These are phyloP conservation scores for Alectoria sarmentosa DNA, from an alignment of 495 filamentous ascomycete species.

Conservation along the genomic window DNA sequence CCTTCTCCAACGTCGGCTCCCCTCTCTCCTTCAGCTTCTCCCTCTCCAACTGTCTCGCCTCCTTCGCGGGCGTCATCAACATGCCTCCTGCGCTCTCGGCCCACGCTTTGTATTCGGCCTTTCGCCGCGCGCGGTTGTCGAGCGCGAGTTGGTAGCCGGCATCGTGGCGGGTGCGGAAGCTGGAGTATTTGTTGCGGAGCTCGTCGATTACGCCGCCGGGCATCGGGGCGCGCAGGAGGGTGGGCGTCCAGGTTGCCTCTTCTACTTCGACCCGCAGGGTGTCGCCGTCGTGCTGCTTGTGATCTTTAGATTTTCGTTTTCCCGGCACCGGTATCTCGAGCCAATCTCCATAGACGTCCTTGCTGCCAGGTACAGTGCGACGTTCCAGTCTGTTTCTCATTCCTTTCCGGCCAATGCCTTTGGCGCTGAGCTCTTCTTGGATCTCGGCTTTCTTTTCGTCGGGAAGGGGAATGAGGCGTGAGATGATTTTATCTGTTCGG, in stretches of 20 bases:
- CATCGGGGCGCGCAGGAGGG: slow-evolving; percentile 69
- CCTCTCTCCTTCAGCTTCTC: background rate
- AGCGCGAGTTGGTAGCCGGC: slow-evolving; percentile 51
- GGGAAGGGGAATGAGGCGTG: slow-evolving; percentile 43
- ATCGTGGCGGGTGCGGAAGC: slow-evolving; percentile 77
- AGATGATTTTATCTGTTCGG: slow-evolving; percentile 66
- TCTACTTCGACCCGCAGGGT: slow-evolving; percentile 73
- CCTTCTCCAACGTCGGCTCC: slow-evolving; percentile 29
- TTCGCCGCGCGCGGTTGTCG: slow-evolving; percentile 48
- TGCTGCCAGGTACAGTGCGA: slow-evolving; percentile 36
- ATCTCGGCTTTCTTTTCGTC: slow-evolving; percentile 24
- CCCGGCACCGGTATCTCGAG: slow-evolving; percentile 56
- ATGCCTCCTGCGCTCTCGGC: slow-evolving; percentile 35
- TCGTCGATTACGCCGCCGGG: slow-evolving; percentile 75
- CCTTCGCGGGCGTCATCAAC: slow-evolving; percentile 20
- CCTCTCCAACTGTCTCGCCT: slow-evolving; percentile 3
- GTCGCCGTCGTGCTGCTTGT: slow-evolving; percentile 44
- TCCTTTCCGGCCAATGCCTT: background rate
- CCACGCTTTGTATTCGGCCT: slow-evolving; percentile 39
- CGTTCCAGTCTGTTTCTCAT: slow-evolving; percentile 22
- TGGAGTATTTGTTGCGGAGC: slow-evolving; percentile 75
- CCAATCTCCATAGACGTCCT: slow-evolving; percentile 24
- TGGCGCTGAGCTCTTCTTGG: slow-evolving; percentile 20
- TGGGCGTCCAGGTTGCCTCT: slow-evolving; percentile 65
- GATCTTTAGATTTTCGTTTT: slow-evolving; percentile 30